phyloP scores from a whole-genome alignment of 2,329 filamentous ascomycete genomes.

The Emergomyces pasteurianus region DNA sequence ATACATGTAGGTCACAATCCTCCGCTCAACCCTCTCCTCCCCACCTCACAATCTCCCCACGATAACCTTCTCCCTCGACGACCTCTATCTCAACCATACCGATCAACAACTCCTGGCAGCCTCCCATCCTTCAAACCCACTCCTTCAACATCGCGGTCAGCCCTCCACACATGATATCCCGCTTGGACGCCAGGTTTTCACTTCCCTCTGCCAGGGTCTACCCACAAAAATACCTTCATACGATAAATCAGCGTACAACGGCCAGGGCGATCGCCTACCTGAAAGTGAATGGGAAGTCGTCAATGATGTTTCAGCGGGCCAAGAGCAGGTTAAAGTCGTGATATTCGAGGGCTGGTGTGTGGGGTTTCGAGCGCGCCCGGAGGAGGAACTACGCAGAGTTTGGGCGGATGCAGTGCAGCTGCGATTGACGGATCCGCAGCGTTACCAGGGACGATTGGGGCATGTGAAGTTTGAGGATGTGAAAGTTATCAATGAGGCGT shows the following conservation, averaged over 20 bases:
- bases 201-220: conserved; percentile 40
- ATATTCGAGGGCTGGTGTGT: conserved; percentile 89
- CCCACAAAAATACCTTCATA: conserved; percentile 59
- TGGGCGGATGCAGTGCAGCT: conserved; percentile 37
- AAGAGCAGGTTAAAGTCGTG: conserved; percentile 45
- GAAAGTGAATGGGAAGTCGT: conserved; percentile 48
- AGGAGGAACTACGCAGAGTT: conserved; percentile 42
- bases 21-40: conserved; percentile 49
- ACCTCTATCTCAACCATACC: conserved; percentile 69
- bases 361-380: conserved; percentile 59
- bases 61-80: conserved; percentile 71
- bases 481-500: conserved; percentile 45
- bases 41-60: conserved; percentile 49
- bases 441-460: conserved; percentile 42
- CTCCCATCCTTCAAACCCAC: conserved; percentile 55
- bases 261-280: conserved; percentile 63
- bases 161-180: conserved; percentile 70
- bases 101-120: conserved; percentile 55
- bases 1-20: conserved; percentile 41
- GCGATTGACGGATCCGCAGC: conserved; percentile 29
- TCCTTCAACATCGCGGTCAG: conserved; percentile 72
- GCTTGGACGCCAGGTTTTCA: conserved; percentile 53
- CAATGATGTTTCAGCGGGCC: conserved; percentile 21
- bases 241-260: conserved; percentile 68
- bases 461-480: conserved; percentile 46